Percentiles rank a stretch among this genome's conserved stretches.
These are phyloP conservation scores for Afroboletus lepidellus DNA, from an alignment of 1,284 basidiomycete genomes.

Conservation along the genomic window DNA sequence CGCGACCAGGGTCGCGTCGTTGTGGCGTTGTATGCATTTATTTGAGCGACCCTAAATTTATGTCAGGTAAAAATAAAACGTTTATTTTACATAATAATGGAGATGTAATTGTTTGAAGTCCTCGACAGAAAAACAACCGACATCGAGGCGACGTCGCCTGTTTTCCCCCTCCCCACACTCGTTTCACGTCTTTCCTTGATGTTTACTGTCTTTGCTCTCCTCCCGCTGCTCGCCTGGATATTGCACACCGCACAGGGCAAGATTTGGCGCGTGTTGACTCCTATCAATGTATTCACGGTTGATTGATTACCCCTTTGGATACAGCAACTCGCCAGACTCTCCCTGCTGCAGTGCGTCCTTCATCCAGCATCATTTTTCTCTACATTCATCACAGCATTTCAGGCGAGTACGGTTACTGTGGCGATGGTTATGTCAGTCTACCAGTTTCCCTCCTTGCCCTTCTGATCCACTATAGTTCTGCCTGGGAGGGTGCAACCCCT, in stretches of 20 bases:
- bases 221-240: slow-evolving; percentile 20
- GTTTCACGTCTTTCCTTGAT: slow-evolving; percentile 18
- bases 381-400: slow-evolving; percentile 1
- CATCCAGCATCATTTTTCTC: not conserved
- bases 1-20: not conserved
- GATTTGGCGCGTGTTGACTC: slow-evolving; percentile 25
- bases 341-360: slow-evolving; percentile 69
- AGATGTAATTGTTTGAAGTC: not conserved
- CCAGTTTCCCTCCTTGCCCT: not conserved
- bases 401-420: slow-evolving; percentile 79
- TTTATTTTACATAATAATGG: not conserved
- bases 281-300: not conserved
- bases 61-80: not conserved
- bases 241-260: slow-evolving; percentile 21
- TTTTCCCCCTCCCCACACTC: slow-evolving; percentile 15
- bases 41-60: slow-evolving; percentile 15
- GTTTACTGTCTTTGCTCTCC: slow-evolving; percentile 19
- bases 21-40: slow-evolving; percentile 7
- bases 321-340: slow-evolving; percentile 53
- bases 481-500: slow-evolving; percentile 79
- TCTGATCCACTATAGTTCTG: slow-evolving; percentile 53
- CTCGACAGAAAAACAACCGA: not conserved
- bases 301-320: not conserved
- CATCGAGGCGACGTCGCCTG: not conserved
- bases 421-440: slow-evolving; percentile 47